phyloP scores from a whole-genome alignment of 192 early-diverging fungal species.

The Coemansia sp. region DNA sequence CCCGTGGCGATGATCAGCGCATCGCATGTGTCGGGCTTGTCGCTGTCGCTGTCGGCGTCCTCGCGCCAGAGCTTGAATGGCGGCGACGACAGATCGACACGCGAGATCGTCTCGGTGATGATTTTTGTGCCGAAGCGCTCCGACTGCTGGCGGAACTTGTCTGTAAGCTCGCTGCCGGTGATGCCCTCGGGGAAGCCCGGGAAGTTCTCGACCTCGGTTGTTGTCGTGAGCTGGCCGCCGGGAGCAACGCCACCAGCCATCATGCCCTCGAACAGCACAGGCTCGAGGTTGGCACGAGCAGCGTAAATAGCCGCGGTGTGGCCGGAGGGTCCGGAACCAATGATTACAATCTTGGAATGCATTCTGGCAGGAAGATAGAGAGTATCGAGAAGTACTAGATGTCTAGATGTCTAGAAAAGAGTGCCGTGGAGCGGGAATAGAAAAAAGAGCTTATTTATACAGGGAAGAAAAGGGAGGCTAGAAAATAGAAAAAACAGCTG shows the following conservation, averaged over 20 bases:
- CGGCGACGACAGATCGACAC: constrained; percentile 72
- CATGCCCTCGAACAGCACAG: constrained; percentile 95
- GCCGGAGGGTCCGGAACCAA: constrained; percentile 94
- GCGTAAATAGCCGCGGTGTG: constrained; percentile 97
- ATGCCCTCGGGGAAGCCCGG: constrained; percentile 95
- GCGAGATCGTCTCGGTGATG: constrained; percentile 84
- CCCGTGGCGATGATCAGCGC: constrained; percentile 94
- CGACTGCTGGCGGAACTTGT: constrained; percentile 84
- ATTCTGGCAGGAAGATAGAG: constrained; percentile 14
- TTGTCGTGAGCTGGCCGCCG: constrained; percentile 88
- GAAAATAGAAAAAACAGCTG: too few species aligned
- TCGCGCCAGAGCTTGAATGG: constrained; percentile 90
- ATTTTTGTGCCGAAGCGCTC: constrained; percentile 82
- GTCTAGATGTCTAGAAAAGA: too few species aligned
- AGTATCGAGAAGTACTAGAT: too few species aligned
- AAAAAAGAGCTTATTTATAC: too few species aligned
- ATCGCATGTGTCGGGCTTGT: constrained; percentile 71
- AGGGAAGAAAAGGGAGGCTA: too few species aligned
- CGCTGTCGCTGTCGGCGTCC: constrained; percentile 61
- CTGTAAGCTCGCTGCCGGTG: constrained; percentile 81
- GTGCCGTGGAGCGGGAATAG: too few species aligned
- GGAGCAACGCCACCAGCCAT: constrained; percentile 82
- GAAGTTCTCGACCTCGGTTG: constrained; percentile 94
- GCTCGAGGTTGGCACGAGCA: constrained; percentile 89
- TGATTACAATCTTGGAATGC: constrained; percentile 56